phyloP scores from a whole-genome alignment of 2,329 filamentous ascomycete species.

The Rhynchosporium secalis region DNA sequence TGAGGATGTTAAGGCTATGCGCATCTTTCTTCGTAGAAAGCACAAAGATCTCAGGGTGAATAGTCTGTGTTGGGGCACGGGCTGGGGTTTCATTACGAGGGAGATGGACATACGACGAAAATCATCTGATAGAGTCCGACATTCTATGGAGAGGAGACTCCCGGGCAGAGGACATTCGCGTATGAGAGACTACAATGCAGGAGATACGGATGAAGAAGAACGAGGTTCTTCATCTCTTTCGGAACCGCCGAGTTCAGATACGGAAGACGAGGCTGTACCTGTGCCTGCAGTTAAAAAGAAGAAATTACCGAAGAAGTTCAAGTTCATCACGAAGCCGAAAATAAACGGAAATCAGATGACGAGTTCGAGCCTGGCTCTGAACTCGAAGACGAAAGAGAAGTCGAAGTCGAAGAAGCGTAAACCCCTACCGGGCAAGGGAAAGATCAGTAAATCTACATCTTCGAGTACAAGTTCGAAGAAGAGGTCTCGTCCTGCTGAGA shows the following conservation, averaged over 20 bases:
- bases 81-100: constrained; percentile 38
- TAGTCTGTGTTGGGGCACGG: constrained; percentile 38
- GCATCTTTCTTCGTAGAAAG: constrained; percentile 35
- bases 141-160: constrained; percentile 9
- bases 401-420: neutral
- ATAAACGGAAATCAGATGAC: neutral
- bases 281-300: neutral
- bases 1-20: constrained; percentile 40
- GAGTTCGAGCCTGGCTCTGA: neutral
- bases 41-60: constrained; percentile 42
- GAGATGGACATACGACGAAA: constrained; percentile 19
- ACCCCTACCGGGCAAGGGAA: neutral
- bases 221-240: constrained; percentile 13
- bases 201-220: neutral
- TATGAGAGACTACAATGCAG: neutral
- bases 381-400: neutral
- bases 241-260: constrained; percentile 14
- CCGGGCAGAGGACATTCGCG: neutral
- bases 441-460: neutral
- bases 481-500: neutral
- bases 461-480: neutral
- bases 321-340: neutral
- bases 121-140: neutral
- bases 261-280: neutral
- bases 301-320: neutral